Percentiles rank a stretch among this genome's conserved stretches.
phyloP scores from a whole-genome alignment of 2,329 filamentous ascomycete species.

The Monosporascus ibericus region DNA sequence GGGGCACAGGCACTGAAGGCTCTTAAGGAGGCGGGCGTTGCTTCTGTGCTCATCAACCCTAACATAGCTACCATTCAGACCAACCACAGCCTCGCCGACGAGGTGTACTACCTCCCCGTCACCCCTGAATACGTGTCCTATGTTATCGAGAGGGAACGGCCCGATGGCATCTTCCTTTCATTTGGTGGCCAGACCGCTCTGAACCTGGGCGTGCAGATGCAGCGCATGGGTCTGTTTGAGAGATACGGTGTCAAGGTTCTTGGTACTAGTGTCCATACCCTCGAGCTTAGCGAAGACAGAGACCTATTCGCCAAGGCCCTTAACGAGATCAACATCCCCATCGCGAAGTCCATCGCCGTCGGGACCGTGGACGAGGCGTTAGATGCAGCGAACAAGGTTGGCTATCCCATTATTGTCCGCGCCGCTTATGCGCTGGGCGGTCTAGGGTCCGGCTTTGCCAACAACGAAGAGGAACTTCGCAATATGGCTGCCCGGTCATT shows the following conservation, averaged over 20 bases:
- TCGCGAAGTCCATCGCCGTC: constrained; percentile 92
- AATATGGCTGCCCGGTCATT: constrained; percentile 90
- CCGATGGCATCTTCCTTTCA: constrained; percentile 94
- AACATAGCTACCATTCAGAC: constrained; percentile 99
- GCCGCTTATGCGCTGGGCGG: constrained; percentile 95
- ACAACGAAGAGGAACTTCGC: constrained; percentile 87
- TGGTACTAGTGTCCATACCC: constrained; percentile 87
- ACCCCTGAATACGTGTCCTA: constrained; percentile 97
- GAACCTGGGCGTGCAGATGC: constrained; percentile 95
- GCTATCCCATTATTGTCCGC: constrained; percentile 96
- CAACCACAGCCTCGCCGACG: constrained; percentile 89
- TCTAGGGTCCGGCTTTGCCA: constrained; percentile 92
- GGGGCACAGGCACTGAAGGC: constrained; percentile 95
- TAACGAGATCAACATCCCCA: constrained; percentile 95
- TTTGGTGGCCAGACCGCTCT: constrained; percentile 97
- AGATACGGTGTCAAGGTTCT: constrained; percentile 94
- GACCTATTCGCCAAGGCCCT: constrained; percentile 93
- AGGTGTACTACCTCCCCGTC: constrained; percentile 97
- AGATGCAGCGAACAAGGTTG: constrained; percentile 76
- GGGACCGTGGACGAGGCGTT: constrained; percentile 87
- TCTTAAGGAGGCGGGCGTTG: constrained; percentile 87
- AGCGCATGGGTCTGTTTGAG: constrained; percentile 91
- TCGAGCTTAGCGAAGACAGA: constrained; percentile 92
- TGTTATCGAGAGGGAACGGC: constrained; percentile 92
- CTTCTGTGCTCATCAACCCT: constrained; percentile 91